Conservation (phyloP, 179 eudicot genomes). For the Pouteria campechiana region DNA sequence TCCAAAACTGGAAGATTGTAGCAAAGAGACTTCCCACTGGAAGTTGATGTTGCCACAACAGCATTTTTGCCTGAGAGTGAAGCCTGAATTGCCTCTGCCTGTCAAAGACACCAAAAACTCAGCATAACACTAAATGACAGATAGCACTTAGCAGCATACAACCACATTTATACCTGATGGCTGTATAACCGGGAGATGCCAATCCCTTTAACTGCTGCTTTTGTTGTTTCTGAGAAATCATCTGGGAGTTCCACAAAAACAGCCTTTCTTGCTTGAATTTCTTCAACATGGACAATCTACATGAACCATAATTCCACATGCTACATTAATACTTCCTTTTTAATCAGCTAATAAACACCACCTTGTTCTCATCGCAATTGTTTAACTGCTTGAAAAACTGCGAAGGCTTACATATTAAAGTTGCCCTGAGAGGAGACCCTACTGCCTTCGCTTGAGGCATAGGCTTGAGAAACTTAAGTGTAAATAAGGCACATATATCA, state of each 20-base stretch:
- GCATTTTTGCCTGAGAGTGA: conserved; percentile 78
- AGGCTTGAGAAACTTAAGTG: too few relatives aligned
- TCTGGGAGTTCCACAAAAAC: conserved; percentile 56
- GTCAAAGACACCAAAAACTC: conserved; percentile 4
- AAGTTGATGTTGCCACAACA: conserved; percentile 87
- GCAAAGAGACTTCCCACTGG: conserved; percentile 99
- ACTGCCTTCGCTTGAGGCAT: too few relatives aligned
- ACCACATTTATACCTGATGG: conserved; percentile 56
- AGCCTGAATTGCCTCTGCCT: conserved; percentile 81
- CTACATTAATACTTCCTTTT: too few relatives aligned
- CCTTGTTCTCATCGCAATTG: too few relatives aligned
- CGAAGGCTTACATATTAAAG: too few relatives aligned
- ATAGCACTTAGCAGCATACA: not conserved
- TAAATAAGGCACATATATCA: too few relatives aligned
- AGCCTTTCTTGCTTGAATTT: conserved; percentile 55
- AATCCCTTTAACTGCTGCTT: conserved; percentile 38
- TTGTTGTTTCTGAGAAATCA: conserved; percentile 50
- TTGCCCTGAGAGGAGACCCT: too few relatives aligned
- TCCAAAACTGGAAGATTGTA: conserved; percentile 91
- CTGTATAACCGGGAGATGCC: conserved; percentile 78
- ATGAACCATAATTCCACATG: conserved; percentile 2
- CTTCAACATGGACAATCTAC: conserved; percentile 87
- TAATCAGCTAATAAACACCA: too few relatives aligned
- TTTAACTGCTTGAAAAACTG: too few relatives aligned
- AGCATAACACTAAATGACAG: not conserved